These are phyloP conservation scores for Cyberlindnera veronae DNA, from an alignment of 805 yeast genomes.

Conservation along the genomic window DNA sequence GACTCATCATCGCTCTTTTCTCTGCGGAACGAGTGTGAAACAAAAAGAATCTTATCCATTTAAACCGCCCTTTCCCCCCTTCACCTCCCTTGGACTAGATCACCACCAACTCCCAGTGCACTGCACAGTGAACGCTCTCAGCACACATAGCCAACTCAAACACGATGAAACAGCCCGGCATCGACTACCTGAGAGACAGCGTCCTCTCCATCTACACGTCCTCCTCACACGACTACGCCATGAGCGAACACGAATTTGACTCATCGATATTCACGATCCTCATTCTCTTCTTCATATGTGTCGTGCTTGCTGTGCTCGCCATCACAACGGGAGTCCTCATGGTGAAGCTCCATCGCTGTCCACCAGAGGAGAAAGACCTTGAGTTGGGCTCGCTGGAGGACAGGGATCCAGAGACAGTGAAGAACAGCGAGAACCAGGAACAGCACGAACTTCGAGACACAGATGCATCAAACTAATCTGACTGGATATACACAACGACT, in stretches of 20 bases:
- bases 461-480: neutral
- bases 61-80: no score
- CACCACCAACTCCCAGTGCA: no score
- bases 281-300: slow-evolving; percentile 14
- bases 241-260: slow-evolving; percentile 15
- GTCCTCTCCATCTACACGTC: slow-evolving; percentile 14
- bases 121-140: no score
- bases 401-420: neutral
- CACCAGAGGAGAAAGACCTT: slow-evolving; percentile 7
- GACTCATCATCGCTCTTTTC: no score
- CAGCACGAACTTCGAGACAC: no score
- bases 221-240: slow-evolving; percentile 17
- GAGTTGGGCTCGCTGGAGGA: neutral
- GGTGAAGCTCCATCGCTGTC: slow-evolving; percentile 20
- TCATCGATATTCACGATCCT: slow-evolving; percentile 15
- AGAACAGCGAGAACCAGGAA: neutral
- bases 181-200: slow-evolving; percentile 8
- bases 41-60: no score
- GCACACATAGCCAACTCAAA: no score
- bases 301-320: slow-evolving; percentile 15
- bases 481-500: no score
- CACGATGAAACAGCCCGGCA: slow-evolving; percentile 3
- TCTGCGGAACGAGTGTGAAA: no score
- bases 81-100: no score
- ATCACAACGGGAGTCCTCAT: slow-evolving; percentile 13